A percentile compares a stretch with the other conserved stretches of the same genome.
These are phyloP conservation scores for Citrus cavaleriei DNA, from an alignment of 345 rosid genomes.

Conservation along the genomic window DNA sequence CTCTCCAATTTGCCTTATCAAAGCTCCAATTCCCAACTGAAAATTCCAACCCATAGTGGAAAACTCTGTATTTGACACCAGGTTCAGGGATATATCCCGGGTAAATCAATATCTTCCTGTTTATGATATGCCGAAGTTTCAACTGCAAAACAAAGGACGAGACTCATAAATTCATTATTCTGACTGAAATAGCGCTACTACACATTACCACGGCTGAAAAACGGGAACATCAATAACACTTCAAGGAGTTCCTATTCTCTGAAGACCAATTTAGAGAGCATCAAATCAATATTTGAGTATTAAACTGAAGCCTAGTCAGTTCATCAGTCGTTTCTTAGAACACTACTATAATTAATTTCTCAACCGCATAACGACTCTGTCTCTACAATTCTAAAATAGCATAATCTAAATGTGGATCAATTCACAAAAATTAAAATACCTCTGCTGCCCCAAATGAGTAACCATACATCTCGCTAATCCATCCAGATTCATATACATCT, in stretches of 20 bases:
- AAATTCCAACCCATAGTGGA: conserved; percentile 92
- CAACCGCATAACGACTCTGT: background rate
- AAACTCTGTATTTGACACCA: conserved; percentile 73
- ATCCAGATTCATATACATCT: conserved; percentile 84
- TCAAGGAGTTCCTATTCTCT: background rate
- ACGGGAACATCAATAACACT: background rate
- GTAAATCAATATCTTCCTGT: conserved; percentile 68
- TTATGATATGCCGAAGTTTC: conserved; percentile 70
- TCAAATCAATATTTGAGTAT: background rate
- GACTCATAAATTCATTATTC: background rate
- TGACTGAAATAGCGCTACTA: background rate
- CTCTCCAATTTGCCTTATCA: conserved; percentile 95
- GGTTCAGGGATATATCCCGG: conserved; percentile 91
- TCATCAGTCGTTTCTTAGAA: background rate
- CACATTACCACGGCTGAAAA: background rate
- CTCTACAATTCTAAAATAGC: background rate
- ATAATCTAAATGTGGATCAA: background rate
- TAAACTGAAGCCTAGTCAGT: background rate
- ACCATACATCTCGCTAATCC: conserved; percentile 99
- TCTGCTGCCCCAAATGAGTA: conserved; percentile 99
- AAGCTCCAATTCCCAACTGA: conserved; percentile 94
- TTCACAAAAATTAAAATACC: conserved; percentile 38
- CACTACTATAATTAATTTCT: background rate
- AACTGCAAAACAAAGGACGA: conserved; percentile 51
- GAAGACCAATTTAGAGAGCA: background rate